phyloP scores from a whole-genome alignment of 2,329 filamentous ascomycete species.

The Colletotrichum sojae region DNA sequence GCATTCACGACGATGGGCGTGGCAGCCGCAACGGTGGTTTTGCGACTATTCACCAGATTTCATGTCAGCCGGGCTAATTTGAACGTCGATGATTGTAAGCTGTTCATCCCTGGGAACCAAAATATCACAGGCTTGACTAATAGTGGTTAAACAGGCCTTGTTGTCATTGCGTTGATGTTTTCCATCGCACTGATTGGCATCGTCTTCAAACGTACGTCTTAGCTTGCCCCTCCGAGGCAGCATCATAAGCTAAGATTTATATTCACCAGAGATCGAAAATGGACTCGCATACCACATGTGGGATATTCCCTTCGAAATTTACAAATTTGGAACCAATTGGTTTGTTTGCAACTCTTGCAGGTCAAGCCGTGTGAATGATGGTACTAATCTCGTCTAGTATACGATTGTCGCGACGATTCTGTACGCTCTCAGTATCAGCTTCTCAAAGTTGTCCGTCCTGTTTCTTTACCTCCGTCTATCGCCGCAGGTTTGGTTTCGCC shows the following conservation, averaged over 20 bases:
- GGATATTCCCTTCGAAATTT: slow-evolving; percentile 42
- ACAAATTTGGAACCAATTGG: slow-evolving; percentile 11
- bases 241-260: neutral
- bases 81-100: slow-evolving; percentile 48
- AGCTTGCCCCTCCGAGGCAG: neutral
- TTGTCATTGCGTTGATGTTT: slow-evolving; percentile 44
- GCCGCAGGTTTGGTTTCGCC: slow-evolving; percentile 31
- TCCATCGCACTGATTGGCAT: slow-evolving; percentile 45
- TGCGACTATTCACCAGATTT: slow-evolving; percentile 48
- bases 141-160: slow-evolving; percentile 36
- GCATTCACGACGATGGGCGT: slow-evolving; percentile 45
- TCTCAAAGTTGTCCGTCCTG: slow-evolving; percentile 35
- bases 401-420: slow-evolving; percentile 9
- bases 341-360: neutral
- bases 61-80: slow-evolving; percentile 47
- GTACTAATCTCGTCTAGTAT: neutral
- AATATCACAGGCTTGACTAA: neutral
- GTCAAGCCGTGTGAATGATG: neutral
- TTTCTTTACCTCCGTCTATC: slow-evolving; percentile 32
- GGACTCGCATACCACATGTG: slow-evolving; percentile 47
- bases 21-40: slow-evolving; percentile 43
- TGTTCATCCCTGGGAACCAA: neutral
- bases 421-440: slow-evolving; percentile 31
- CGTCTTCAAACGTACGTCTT: slow-evolving; percentile 43
- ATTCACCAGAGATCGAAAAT: slow-evolving; percentile 45